Evolutionary conservation across 352 stramenopile genomes (phyloP), one percentile per base, ranked within the genome.

Genomic region (Phytophthora chlamydospora): DNA sequence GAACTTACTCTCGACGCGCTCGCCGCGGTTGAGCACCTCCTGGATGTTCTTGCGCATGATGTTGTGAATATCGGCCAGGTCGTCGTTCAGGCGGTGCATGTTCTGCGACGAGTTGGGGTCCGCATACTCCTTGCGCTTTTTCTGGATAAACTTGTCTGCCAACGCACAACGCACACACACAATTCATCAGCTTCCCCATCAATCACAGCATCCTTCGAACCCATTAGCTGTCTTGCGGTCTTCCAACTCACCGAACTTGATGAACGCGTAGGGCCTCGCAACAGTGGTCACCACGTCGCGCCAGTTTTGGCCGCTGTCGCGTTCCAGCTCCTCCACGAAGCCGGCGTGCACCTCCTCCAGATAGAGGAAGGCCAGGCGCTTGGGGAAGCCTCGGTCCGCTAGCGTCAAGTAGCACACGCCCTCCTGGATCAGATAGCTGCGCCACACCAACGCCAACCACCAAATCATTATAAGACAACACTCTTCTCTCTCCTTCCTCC

Each of bases 21-120:
- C 91, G 57, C 91, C 91, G 19, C 91, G 91, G 66, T 96, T 96
- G 35, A 97, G 83, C 63, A 98, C 93, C 62, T 98, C 94, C 64
- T 98, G 89, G 59, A 98, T 98, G 82, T 99, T 99, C 71, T 98
- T 97, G 71, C 92, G 89, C 97, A 99, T 99, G 71, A 99, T 99
- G 68, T 95, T 98, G 78, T 99, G 96, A 77, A 99, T 99, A 61
- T 99, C 97, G 29, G 91, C 92, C 51, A 99, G 82, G 68, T 99
- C 97, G 62, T 98, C 90, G 77, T 98, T 99, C 34, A 99, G 76
- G 38, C 95, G 94, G 53, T 94, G 89, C 81, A 98, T 98, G 74
- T 98, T 98, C 68, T 97, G 83, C 33, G 89, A 89, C 44, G 90
- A 98, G 52, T 95, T 98, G 16, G 96, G 96, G 75, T 99, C 97